Evolutionary conservation across 2,329 filamentous ascomycete species (phyloP).

Genomic region (Fusarium secorum): DNA sequence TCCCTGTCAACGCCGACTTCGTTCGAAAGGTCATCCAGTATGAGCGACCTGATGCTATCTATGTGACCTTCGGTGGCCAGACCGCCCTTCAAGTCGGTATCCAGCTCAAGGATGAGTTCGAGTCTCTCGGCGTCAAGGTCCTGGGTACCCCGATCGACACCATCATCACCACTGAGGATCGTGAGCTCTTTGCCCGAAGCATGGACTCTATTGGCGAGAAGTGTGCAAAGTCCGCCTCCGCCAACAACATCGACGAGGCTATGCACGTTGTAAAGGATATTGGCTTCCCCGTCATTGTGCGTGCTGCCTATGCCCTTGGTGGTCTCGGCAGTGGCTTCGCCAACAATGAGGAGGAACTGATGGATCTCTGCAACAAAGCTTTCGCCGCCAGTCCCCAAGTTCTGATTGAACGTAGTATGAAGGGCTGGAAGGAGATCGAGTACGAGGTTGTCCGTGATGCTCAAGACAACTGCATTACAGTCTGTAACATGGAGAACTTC

Average conservation of each 20-base stretch:
- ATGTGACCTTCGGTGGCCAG: slow-evolving; percentile 97
- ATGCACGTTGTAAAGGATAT: slow-evolving; percentile 88
- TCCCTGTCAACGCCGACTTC: slow-evolving; percentile 95
- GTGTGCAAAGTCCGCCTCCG: slow-evolving; percentile 96
- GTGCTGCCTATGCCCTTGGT: slow-evolving; percentile 94
- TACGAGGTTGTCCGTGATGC: slow-evolving; percentile 97
- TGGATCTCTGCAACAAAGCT: slow-evolving; percentile 91
- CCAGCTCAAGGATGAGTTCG: slow-evolving; percentile 96
- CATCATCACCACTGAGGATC: slow-evolving; percentile 97
- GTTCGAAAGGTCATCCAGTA: slow-evolving; percentile 97
- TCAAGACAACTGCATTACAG: slow-evolving; percentile 97
- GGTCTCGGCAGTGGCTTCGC: slow-evolving; percentile 96
- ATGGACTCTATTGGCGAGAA: slow-evolving; percentile 99
- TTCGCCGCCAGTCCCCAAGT: slow-evolving; percentile 96
- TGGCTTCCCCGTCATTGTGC: slow-evolving; percentile 95
- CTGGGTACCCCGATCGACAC: slow-evolving; percentile 96
- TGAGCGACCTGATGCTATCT: slow-evolving; percentile 95
- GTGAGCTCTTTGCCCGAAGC: slow-evolving; percentile 94
- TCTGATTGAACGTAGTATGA: slow-evolving; percentile 97
- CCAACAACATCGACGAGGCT: slow-evolving; percentile 86
- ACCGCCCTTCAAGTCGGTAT: slow-evolving; percentile 97
- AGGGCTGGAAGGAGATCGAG: slow-evolving; percentile 99
- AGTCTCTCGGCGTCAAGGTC: slow-evolving; percentile 89
- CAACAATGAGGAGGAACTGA: slow-evolving; percentile 81
- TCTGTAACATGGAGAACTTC: slow-evolving; percentile 99